Percentiles rank a stretch among this genome's conserved stretches.
These are phyloP conservation scores for Phytophthora macrochlamydospora DNA, from an alignment of 352 stramenopile species.

Conservation along the genomic window DNA sequence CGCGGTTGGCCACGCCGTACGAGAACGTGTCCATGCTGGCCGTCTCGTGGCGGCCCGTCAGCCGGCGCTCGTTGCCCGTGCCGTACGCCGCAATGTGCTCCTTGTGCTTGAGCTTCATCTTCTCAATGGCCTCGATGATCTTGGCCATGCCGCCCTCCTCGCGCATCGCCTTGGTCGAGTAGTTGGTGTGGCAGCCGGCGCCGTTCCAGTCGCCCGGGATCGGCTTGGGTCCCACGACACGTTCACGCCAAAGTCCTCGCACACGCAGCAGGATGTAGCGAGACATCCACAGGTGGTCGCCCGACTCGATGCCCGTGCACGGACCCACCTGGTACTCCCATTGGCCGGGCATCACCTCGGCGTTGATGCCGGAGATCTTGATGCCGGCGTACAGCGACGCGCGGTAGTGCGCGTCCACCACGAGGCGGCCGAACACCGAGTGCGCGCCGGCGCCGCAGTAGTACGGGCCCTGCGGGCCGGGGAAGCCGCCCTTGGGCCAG, in stretches of 20 bases:
- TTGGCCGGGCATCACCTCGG: conserved; percentile 97
- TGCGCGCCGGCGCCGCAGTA: conserved; percentile 95
- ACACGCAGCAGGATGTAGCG: conserved; percentile 97
- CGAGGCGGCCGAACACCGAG: conserved; percentile 95
- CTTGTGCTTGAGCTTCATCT: conserved; percentile 96
- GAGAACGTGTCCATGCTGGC: conserved; percentile 96
- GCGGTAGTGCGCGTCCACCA: conserved; percentile 96
- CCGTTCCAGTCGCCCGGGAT: conserved; percentile 99
- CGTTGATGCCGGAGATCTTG: conserved; percentile 97
- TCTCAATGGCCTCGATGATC: conserved; percentile 98
- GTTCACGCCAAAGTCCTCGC: conserved; percentile 97
- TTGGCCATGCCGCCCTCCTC: conserved; percentile 92
- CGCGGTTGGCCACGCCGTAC: conserved; percentile 97
- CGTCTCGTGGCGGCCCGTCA: conserved; percentile 97
- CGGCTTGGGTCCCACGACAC: conserved; percentile 97
- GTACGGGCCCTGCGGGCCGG: conserved; percentile 91
- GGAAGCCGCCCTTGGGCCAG: conserved; percentile 91
- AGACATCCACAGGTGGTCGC: conserved; percentile 97
- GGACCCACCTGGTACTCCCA: conserved; percentile 98
- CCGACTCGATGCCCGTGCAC: conserved; percentile 95
- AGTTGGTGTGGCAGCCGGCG: conserved; percentile 96
- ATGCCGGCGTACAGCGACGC: conserved; percentile 95
- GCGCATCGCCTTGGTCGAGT: conserved; percentile 96
- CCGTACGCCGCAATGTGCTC: conserved; percentile 98
- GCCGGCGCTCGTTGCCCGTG: conserved; percentile 95